Base-by-base conservation (phyloP, 305 asterid species). In the Fraxinus latifolia region DNA sequence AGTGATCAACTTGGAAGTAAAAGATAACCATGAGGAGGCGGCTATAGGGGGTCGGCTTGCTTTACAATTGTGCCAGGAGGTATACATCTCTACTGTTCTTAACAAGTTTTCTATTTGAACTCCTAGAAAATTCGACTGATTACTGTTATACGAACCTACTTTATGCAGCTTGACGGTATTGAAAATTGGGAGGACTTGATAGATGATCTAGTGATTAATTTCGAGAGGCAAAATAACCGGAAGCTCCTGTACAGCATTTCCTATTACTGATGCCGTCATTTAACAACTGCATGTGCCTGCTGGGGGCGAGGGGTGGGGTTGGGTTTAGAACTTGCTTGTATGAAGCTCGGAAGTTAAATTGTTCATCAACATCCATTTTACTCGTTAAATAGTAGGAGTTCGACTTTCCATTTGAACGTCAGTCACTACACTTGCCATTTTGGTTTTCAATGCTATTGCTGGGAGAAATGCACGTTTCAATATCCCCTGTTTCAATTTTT, bases 11-110 rank as follows among this genome's bases (percentile, higher is more conserved):
- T 83, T 94, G 89, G 97, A 94, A 83, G 98, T 93, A 50, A 94
- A 93, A 87, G 98, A 94, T 85, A 94, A 94, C 89, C 98, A 94
- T 21, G 97, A 94, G 88, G 97, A 93, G 84, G 97, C 98, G 47
- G 98, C 98, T 37, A 77, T 91, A 79, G 98, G 98, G 14, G 97
- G 91, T 33, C 92, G 93, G 76, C 95, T 87, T 77, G 97, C 97
- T 77, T 85, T 95, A 58, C 90, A 85, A 72, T 84, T 94, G 87
- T 94, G 97, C 85, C 94, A 90, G 84, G 96, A 91, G 92, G 98
- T 93, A 87, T 55, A 72, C 7, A 36, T 83, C 77, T 83, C 80
- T 47, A 39, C 50, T 72, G 1, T 77, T 39, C 74, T 7, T 23
- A 9, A 80, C 37, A 37, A 32, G 71, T 12, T 55, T 34, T 25